These are phyloP conservation scores for Globisporangium polare DNA, from an alignment of 352 stramenopile genomes.

Conservation along the genomic window DNA sequence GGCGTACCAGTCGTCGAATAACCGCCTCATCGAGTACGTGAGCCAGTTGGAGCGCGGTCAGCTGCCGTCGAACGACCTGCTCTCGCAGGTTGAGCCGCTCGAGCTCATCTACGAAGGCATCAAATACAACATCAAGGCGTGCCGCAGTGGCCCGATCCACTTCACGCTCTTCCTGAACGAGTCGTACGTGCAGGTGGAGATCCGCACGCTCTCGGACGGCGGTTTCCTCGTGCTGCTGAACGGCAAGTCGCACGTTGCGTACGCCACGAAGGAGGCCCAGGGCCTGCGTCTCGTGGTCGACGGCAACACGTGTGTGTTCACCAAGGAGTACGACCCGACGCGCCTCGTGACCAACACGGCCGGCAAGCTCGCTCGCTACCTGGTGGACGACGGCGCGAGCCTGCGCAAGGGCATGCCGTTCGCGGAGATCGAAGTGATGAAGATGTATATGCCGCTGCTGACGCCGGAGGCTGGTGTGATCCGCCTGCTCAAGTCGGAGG, in stretches of 20 bases:
- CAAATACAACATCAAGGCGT: slow-evolving; percentile 97
- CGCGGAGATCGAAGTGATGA: slow-evolving; percentile 98
- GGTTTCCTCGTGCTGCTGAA: slow-evolving; percentile 97
- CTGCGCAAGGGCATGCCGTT: slow-evolving; percentile 84
- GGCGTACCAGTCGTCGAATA: slow-evolving; percentile 76
- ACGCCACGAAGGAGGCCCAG: slow-evolving; percentile 91
- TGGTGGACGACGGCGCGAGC: slow-evolving; percentile 95
- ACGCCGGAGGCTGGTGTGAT: slow-evolving; percentile 96
- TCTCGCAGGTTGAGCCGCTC: slow-evolving; percentile 83
- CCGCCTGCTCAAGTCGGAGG: slow-evolving; percentile 94
- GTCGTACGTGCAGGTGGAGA: slow-evolving; percentile 91
- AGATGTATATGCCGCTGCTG: slow-evolving; percentile 99
- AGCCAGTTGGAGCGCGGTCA: slow-evolving; percentile 88
- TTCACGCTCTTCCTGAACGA: slow-evolving; percentile 91
- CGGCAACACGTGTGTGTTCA: slow-evolving; percentile 96
- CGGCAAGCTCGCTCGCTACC: slow-evolving; percentile 98
- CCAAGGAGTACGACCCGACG: slow-evolving; percentile 99
- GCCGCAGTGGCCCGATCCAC: slow-evolving; percentile 85
- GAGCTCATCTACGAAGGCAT: slow-evolving; percentile 99
- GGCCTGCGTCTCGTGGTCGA: slow-evolving; percentile 93
- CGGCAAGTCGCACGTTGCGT: slow-evolving; percentile 96
- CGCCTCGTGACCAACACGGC: slow-evolving; percentile 96
- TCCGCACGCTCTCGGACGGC: slow-evolving; percentile 96
- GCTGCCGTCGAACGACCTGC: slow-evolving; percentile 86
- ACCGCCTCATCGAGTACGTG: slow-evolving; percentile 73